Base-by-base conservation (phyloP, 1,284 basidiomycete species). In the Tylopilus orsonianus region DNA sequence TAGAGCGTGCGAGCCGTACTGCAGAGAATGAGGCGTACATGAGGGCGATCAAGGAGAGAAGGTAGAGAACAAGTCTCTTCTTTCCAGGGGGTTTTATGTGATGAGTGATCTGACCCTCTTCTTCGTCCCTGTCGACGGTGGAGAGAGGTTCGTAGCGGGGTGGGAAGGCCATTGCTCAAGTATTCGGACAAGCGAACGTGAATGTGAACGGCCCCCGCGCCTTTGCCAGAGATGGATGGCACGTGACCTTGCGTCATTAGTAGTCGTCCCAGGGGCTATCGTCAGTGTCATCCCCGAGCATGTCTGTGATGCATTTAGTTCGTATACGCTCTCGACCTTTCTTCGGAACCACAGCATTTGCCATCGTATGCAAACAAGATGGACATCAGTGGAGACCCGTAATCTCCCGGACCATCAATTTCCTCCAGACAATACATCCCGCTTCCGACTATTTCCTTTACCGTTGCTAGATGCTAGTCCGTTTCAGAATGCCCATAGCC, bases 71-170 rank as follows among this genome's bases (percentile, higher is more conserved):
- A 2, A 60, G 37, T 35, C 39, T 41, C 43, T 53, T 67, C 46
- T 47, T 67, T 45, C 44, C 37, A 14, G n/a, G 0, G 1, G 12
- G 32, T 16, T 40, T 43, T 35, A 12, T 55, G 32, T 14, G 35
- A 6, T 19, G 36, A 9, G 29, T 22, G 16, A 4, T 3, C 29
- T 9, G 46, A n/a, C n/a, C 48, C 5, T 16, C 50, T 26, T 48
- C 50, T 23, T 48, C 46, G 23, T 52, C 53, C 18, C 41, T 45
- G 32, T 65, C 58, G 7, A 46, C 29, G 22, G 51, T 55, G 34
- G 63, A 42, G 36, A 64, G 52, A 4, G 37, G 60, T 27, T 67
- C 47, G 40, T 64, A 64, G 10, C 32, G 45, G 10, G 56, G 52
- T 52, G 55, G 52, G 52, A 65, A 46, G 45, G 37, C 53, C 64